Evolutionary conservation across 2,329 filamentous ascomycete species (phyloP).

Genomic region (Plenodomus biglobosus): DNA sequence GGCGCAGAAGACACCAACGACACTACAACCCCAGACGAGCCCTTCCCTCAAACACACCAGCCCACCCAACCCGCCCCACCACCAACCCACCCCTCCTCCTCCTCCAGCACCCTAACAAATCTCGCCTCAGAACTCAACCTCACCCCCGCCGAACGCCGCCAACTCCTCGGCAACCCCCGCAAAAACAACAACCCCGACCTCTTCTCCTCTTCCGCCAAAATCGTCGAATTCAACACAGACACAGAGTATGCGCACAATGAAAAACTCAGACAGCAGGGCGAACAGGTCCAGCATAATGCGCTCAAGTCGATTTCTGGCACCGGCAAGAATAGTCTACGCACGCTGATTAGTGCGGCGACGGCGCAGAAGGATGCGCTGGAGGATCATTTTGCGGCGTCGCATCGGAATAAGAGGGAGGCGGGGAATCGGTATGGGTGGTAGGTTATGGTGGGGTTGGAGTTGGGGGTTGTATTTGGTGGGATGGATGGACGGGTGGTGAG

Average conservation of each 20-base stretch:
- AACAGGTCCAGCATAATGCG: constrained; percentile 74
- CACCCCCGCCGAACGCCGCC: constrained; percentile 72
- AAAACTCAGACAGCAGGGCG: constrained; percentile 67
- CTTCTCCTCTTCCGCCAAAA: constrained; percentile 60
- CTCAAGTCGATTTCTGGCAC: constrained; percentile 75
- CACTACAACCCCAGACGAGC: constrained; percentile 13
- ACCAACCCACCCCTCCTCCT: constrained; percentile 11
- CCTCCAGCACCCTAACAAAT: constrained; percentile 64
- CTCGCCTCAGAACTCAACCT: constrained; percentile 80
- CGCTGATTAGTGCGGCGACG: constrained; percentile 80
- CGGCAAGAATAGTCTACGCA: constrained; percentile 85
- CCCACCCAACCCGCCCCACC: constrained; percentile 13
- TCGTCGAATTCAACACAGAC: constrained; percentile 88
- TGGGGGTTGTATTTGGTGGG: too few relatives aligned
- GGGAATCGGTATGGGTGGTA: constrained; percentile 83
- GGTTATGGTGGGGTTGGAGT: too few relatives aligned
- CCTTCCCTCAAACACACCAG: constrained; percentile 8
- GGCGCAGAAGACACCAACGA: constrained; percentile 16
- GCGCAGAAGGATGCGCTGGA: constrained; percentile 85
- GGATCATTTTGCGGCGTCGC: constrained; percentile 84
- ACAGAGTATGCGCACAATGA: constrained; percentile 86
- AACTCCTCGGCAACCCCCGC: constrained; percentile 90
- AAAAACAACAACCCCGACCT: constrained; percentile 48
- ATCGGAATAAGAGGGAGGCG: constrained; percentile 77
- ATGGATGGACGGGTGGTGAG: not conserved